Evolutionary conservation across 2,329 filamentous ascomycete genomes (phyloP).

Genomic region (Dactylellina leptospora): DNA sequence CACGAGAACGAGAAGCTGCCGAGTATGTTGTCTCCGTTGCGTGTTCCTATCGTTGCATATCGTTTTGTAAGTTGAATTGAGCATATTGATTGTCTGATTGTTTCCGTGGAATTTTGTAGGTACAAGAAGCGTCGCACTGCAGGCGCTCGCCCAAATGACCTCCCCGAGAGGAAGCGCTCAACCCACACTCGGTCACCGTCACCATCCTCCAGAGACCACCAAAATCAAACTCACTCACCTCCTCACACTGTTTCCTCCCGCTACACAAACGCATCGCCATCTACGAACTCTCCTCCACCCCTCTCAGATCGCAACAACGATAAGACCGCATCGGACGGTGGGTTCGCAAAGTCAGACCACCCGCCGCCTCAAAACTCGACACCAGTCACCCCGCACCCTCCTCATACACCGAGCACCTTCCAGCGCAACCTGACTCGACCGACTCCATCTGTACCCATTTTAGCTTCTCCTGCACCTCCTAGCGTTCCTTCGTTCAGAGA

Average conservation of each 20-base stretch:
- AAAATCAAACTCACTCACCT: constrained; percentile 41
- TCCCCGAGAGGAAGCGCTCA: constrained; percentile 44
- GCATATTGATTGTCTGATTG: constrained; percentile 2
- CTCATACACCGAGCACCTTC: constrained; percentile 47
- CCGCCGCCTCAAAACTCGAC: constrained; percentile 30
- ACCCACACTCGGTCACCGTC: constrained; percentile 46
- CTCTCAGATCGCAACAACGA: constrained; percentile 46
- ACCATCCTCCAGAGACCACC: constrained; percentile 24
- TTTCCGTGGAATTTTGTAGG: constrained; percentile 2
- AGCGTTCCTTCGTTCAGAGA: constrained; percentile 49
- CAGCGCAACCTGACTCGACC: constrained; percentile 47
- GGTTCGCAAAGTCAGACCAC: constrained; percentile 30
- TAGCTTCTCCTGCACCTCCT: constrained; percentile 40
- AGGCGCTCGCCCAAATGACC: constrained; percentile 38
- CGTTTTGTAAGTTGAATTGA: constrained; percentile 4
- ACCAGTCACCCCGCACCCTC: constrained; percentile 45
- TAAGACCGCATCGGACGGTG: constrained; percentile 26
- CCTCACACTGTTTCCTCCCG: constrained; percentile 47
- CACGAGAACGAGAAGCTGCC: constrained; percentile 50
- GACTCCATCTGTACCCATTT: constrained; percentile 39
- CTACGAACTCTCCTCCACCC: constrained; percentile 43
- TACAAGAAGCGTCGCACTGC: constrained; percentile 51
- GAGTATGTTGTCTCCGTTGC: constrained; percentile 23
- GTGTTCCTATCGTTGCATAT: background rate
- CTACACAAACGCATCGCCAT: constrained; percentile 43